These are phyloP conservation scores for Paratinospora sagittata DNA, from an alignment of 164 flowering plant species.

Conservation along the genomic window DNA sequence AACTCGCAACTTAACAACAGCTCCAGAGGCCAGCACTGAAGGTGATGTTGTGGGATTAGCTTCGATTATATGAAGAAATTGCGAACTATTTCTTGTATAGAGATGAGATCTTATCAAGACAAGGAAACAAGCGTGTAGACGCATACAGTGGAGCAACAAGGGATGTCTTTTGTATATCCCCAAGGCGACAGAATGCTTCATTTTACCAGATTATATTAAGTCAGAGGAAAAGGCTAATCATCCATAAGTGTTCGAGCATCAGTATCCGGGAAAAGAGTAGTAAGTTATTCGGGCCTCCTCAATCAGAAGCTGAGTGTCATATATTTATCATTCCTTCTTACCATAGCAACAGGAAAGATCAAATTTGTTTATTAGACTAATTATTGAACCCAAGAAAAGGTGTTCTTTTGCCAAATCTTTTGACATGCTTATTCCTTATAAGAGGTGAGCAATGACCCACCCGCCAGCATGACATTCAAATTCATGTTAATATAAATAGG, in stretches of 20 bases:
- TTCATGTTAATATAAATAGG: no score
- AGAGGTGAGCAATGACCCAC: no score
- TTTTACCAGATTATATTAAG: background rate
- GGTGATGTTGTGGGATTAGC: conserved; percentile 66
- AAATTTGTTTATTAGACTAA: no score
- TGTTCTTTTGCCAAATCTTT: no score
- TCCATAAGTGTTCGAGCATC: background rate
- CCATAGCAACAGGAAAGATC: no score
- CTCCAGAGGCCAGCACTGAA: conserved; percentile 35
- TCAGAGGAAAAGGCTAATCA: background rate
- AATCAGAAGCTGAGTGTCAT: background rate
- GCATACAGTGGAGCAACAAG: background rate
- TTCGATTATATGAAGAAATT: conserved; percentile 28
- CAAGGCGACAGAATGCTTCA: background rate
- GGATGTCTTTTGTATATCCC: background rate
- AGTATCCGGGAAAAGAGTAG: background rate
- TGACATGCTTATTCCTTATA: no score
- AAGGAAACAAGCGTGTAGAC: background rate
- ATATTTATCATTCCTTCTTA: no score
- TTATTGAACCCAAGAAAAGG: no score
- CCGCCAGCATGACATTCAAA: no score
- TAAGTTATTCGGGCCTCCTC: background rate
- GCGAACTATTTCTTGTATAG: conserved; percentile 1
- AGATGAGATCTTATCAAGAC: background rate
- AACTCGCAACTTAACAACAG: conserved; percentile 34